A percentile compares a stretch with the other conserved stretches of the same genome.
Conservation (phyloP, 371 early-diverging fungal genomes). For the Catenaria anguillulae region DNA sequence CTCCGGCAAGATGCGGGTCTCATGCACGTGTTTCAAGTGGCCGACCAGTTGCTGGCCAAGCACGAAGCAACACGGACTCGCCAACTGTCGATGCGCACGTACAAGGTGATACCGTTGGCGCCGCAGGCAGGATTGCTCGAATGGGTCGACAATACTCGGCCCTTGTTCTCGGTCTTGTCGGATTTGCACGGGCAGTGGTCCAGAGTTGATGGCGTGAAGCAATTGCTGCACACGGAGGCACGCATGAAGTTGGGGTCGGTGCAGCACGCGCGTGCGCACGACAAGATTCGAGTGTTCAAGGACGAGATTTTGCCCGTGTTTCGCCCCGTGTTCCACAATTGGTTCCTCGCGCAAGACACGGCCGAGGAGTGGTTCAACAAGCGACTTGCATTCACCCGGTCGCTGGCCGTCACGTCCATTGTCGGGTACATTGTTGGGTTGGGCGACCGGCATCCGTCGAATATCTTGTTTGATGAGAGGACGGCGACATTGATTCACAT, state of each 20-base stretch:
- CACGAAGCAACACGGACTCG: constrained; percentile 33
- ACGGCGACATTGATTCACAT: constrained; percentile 92
- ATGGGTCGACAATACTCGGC: constrained; percentile 79
- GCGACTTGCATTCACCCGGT: constrained; percentile 58
- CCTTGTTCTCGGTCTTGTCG: constrained; percentile 39
- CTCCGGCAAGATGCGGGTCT: constrained; percentile 27
- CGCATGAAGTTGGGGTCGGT: constrained; percentile 12
- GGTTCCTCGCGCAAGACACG: constrained; percentile 31
- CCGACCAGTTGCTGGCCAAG: constrained; percentile 50
- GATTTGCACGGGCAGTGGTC: constrained; percentile 18
- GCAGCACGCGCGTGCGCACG: too few relatives aligned
- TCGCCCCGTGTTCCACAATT: constrained; percentile 14
- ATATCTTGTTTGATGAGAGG: constrained; percentile 76
- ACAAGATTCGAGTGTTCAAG: constrained; percentile 14
- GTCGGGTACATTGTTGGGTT: constrained; percentile 95
- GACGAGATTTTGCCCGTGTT: constrained; percentile 17
- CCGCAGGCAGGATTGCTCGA: constrained; percentile 89
- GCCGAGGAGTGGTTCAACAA: constrained; percentile 57
- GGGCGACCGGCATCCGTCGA: constrained; percentile 97
- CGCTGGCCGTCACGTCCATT: constrained; percentile 85
- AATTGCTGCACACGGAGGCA: constrained; percentile 35
- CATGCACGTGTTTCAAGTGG: constrained; percentile 62
- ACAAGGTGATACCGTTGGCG: constrained; percentile 87
- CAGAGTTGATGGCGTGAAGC: background rate
- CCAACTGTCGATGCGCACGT: constrained; percentile 54